Evolutionary conservation across 345 rosid genomes (phyloP).

Genomic region (Laguncularia racemosa): DNA sequence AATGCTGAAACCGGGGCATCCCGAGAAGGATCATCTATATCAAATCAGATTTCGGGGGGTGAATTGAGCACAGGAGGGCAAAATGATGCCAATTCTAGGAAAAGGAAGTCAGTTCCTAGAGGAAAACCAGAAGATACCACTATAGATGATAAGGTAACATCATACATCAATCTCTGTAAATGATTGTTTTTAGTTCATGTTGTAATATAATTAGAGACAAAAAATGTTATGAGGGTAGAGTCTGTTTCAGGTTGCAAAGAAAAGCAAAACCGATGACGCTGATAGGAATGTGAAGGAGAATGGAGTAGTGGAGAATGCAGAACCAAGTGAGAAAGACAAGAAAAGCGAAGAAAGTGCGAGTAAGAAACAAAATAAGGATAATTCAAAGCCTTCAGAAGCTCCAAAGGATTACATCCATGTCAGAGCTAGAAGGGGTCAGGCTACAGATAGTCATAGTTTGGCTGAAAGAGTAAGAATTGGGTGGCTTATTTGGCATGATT

Average conservation of each 20-base stretch:
- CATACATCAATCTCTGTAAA: neutral
- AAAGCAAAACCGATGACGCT: constrained; percentile 17
- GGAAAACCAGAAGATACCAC: constrained; percentile 42
- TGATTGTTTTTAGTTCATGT: neutral
- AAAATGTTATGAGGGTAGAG: no score
- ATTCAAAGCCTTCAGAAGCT: constrained; percentile 51
- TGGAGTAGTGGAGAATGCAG: constrained; percentile 41
- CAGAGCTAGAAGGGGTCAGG: constrained; percentile 81
- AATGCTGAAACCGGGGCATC: constrained; percentile 24
- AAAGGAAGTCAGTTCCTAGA: constrained; percentile 38
- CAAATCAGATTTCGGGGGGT: constrained; percentile 26
- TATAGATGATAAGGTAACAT: constrained; percentile 23
- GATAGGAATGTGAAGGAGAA: constrained; percentile 21
- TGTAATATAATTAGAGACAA: neutral
- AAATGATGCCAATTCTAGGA: constrained; percentile 28
- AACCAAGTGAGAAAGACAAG: constrained; percentile 13
- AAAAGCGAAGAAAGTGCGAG: constrained; percentile 7
- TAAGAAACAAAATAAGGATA: constrained; percentile 23
- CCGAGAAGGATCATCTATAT: constrained; percentile 30
- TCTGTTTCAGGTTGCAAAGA: constrained; percentile 23
- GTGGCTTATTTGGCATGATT: neutral
- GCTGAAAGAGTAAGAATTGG: constrained; percentile 58
- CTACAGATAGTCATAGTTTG: constrained; percentile 78
- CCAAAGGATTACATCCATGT: constrained; percentile 76
- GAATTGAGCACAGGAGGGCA: constrained; percentile 15